Evolutionary conservation across 164 flowering plant genomes (phyloP).

Genomic region (Chloranthus sessilifolius): DNA sequence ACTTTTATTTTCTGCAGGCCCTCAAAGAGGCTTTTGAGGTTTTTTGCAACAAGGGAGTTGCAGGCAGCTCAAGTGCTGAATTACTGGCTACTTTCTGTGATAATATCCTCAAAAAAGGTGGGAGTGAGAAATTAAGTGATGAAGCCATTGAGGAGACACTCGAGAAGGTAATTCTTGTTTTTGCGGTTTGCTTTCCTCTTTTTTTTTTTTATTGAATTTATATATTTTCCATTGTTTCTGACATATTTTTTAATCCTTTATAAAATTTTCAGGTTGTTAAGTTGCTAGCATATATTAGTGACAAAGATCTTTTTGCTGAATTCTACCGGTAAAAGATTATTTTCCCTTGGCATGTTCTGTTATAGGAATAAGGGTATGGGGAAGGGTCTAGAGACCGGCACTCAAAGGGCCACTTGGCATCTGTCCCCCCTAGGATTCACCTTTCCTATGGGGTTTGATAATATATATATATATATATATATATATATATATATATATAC

Average conservation of each 20-base stretch:
- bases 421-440: too few relatives aligned
- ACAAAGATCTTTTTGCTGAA: conserved; percentile 93
- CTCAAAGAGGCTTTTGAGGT: conserved; percentile 93
- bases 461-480: too few relatives aligned
- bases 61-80: conserved; percentile 90
- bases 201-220: not conserved
- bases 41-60: conserved; percentile 88
- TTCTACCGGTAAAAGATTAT: conserved; percentile 80
- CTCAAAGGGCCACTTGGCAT: too few relatives aligned
- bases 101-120: conserved; percentile 91
- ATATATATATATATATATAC: too few relatives aligned
- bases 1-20: conserved; percentile 37
- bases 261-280: conserved; percentile 62
- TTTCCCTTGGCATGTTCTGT: too few relatives aligned
- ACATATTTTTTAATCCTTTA: not conserved
- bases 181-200: not conserved
- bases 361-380: too few relatives aligned
- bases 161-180: conserved; percentile 55
- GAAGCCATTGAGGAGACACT: conserved; percentile 93
- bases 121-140: conserved; percentile 91
- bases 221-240: not conserved
- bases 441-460: too few relatives aligned
- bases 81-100: conserved; percentile 89
- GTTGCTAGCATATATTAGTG: conserved; percentile 88
- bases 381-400: too few relatives aligned